Evolutionary conservation across 2,329 filamentous ascomycete genomes (phyloP).

Genomic region (Botrytis deweyae): DNA sequence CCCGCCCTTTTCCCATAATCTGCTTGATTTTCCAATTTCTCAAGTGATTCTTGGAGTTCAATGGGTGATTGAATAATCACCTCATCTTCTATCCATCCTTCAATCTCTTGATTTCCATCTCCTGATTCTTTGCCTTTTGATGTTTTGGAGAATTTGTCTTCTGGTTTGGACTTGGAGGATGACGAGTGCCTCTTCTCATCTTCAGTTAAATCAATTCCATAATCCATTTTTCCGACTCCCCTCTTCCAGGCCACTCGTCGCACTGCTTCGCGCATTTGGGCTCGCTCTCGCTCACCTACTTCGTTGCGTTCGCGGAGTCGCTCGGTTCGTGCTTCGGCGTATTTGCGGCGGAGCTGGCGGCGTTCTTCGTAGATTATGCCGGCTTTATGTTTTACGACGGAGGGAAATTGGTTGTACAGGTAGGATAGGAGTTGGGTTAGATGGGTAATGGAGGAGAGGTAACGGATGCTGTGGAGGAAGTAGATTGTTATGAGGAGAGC

Average conservation of each 20-base stretch:
- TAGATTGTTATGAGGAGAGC: not conserved
- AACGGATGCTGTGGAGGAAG: not conserved
- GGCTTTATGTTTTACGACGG: not conserved
- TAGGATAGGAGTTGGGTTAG: not conserved
- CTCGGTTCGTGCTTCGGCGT: not conserved
- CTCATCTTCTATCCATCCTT: slow-evolving; percentile 19
- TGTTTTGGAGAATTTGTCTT: not conserved
- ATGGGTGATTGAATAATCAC: not conserved
- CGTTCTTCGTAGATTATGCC: not conserved
- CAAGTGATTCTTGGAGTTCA: not conserved
- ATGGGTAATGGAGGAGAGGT: not conserved
- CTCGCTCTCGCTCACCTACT: not conserved
- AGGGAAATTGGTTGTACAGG: not conserved
- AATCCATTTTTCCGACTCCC: slow-evolving; percentile 17
- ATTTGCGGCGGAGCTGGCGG: slow-evolving; percentile 10
- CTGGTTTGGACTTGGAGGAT: not conserved
- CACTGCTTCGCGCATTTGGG: slow-evolving; percentile 15
- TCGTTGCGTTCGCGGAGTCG: not conserved
- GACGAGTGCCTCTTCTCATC: not conserved
- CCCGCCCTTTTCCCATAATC: slow-evolving; percentile 14
- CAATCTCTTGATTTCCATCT: not conserved
- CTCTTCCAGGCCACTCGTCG: slow-evolving; percentile 16
- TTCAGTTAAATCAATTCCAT: slow-evolving; percentile 10
- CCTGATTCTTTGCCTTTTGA: not conserved
- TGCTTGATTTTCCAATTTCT: not conserved